Base-by-base conservation (phyloP, 2,329 filamentous ascomycete genomes). In the Diplocarpon mali region DNA sequence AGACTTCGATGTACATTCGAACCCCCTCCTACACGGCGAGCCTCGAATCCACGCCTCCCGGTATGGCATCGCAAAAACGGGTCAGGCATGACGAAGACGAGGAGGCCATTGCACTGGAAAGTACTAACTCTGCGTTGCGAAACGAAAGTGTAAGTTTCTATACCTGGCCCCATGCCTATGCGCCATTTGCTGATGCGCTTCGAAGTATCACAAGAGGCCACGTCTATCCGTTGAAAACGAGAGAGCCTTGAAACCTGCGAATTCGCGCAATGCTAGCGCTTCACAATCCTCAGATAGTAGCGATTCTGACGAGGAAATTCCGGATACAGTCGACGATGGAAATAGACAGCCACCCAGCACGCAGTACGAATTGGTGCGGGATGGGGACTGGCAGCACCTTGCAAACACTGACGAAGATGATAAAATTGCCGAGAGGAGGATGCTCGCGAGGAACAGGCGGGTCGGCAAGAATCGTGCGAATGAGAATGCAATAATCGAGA, bases 401-500 rank as follows among this genome's bases (percentile, higher is more conserved):
- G 11, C 15, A 7, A 62, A 80, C 45, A 66, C 70, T 30, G 74
- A 76, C 11, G 63, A 67, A 52, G 78, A 82, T 53, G 80, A 85
- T 56, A 63, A 75, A 42, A 69, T 71, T 40, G 80, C 80, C 24
- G 79, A 9, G 79, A 85, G 32, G 58, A 72, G 74, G 24, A 67
- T 85, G 17, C 40, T 62, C 43, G 59, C 70, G 69, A 57, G 62
- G 62, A 43, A 63, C 68, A 36, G 57, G 63, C 65, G 64, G 31
- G 64, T 75, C 42, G 75, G 76, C 11, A 73, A 84, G 16, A 95
- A 95, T 55, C 71, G 78, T 32, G 76, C 83, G 1, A 82, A 86
- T 0, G 83, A 93, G 32, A 82, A 85, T 55, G 89, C 87, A 1
- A 90, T 96, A 44, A 83, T 96, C 38, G 83, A 95, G 62, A 81